A percentile compares a stretch with the other conserved stretches of the same genome.
These are phyloP conservation scores for Aleurites moluccanus DNA, from an alignment of 441 rosid genomes.

Conservation along the genomic window DNA sequence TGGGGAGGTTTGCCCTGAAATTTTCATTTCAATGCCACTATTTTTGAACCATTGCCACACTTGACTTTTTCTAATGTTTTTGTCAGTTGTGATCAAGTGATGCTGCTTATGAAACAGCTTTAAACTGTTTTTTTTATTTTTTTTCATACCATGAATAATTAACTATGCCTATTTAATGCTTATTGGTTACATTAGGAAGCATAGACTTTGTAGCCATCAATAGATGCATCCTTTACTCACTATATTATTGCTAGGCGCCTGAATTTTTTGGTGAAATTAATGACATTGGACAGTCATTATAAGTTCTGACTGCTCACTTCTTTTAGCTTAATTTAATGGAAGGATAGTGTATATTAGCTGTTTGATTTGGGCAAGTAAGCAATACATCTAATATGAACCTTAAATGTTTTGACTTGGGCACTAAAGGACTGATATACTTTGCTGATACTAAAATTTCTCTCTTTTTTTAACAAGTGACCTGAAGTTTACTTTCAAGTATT, in stretches of 20 bases:
- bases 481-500: not conserved
- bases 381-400: not conserved
- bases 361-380: not conserved
- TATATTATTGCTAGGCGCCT: not conserved
- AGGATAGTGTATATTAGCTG: not conserved
- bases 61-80: not conserved
- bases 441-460: not conserved
- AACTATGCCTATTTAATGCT: not conserved
- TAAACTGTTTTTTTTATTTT: too few species aligned
- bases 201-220: not conserved
- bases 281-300: not conserved
- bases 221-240: not conserved
- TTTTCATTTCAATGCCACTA: slow-evolving; percentile 8
- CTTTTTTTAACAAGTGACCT: not conserved
- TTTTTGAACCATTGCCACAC: slow-evolving; percentile 3
- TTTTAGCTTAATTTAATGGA: not conserved
- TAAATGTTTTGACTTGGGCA: not conserved
- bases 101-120: not conserved
- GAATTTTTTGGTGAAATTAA: not conserved
- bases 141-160: not conserved
- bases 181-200: not conserved
- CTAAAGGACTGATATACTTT: not conserved
- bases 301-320: not conserved
- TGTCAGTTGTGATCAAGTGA: not conserved
- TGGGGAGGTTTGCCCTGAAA: slow-evolving; percentile 69